Conservation (phyloP, 495 filamentous ascomycete genomes). For the Monascus purpureus region DNA sequence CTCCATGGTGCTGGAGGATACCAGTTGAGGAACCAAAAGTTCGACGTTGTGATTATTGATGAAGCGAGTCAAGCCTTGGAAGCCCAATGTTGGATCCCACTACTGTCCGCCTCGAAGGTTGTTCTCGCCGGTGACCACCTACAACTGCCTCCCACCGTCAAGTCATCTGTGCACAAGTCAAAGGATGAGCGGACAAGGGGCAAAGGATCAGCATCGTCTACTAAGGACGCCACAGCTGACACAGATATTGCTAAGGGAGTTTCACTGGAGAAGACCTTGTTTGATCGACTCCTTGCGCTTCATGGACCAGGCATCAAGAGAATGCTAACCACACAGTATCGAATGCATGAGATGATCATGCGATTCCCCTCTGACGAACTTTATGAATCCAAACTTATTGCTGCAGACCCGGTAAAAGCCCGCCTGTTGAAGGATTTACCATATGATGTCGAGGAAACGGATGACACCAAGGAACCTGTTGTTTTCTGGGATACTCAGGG, state of each 20-base stretch:
- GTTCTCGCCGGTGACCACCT: constrained; percentile 90
- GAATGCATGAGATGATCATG: constrained; percentile 97
- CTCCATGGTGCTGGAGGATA: constrained; percentile 84
- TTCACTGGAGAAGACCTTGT: constrained; percentile 75
- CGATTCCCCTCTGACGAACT: constrained; percentile 78
- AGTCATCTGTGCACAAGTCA: constrained; percentile 34
- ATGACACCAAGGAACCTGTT: constrained; percentile 77
- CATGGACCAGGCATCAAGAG: constrained; percentile 77
- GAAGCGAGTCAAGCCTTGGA: constrained; percentile 94
- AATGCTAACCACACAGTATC: constrained; percentile 96
- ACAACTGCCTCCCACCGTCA: constrained; percentile 89
- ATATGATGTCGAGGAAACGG: constrained; percentile 64
- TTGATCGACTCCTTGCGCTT: constrained; percentile 71
- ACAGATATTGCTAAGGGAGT: constrained; percentile 21
- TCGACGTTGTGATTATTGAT: constrained; percentile 91
- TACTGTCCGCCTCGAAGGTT: constrained; percentile 67
- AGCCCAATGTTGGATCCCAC: constrained; percentile 94
- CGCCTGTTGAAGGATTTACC: constrained; percentile 66
- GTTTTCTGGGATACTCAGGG: constrained; percentile 96
- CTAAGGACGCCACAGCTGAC: constrained; percentile 9
- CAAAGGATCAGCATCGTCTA: constrained; percentile 1
- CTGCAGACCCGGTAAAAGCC: constrained; percentile 59
- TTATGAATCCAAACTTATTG: constrained; percentile 68
- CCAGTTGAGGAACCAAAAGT: constrained; percentile 65
- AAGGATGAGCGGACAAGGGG: constrained; percentile 2